Base-by-base conservation (phyloP, 345 rosid genomes). In the Eucalyptus decipiens region DNA sequence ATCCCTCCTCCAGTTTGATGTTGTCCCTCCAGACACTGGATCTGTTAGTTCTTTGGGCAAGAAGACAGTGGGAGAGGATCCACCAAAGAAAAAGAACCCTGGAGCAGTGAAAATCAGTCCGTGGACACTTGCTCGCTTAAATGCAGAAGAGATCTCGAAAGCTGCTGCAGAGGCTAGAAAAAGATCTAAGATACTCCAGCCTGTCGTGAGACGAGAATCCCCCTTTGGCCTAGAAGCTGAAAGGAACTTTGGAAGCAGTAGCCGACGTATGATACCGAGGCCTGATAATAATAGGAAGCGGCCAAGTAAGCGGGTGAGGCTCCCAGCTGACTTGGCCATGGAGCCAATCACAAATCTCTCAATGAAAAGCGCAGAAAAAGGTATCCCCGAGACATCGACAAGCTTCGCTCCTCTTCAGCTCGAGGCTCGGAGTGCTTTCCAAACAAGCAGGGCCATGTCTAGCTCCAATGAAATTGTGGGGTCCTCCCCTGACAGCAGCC, bases 101-200 rank as follows among this genome's bases (percentile, higher is more conserved):
- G 94, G 91, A 88, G 93, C 95, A 54, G 98, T 98, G 76, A 97
- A 95, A 94, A 97, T 98, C 87, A 96, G 99, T 90, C 99, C 99
- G 4, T 98, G 99, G 99, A 94, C 97, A 43, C 93, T 98, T 90
- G 99, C 99, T 11, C 93, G 98, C 15, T 92, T 98, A 89, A 97
- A 96, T 45, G 98, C 99, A 17, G 99, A 98, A 92, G 99, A 97
- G 89, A 96, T 98, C 50, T 94, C 99, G 13, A 97, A 92, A 92
- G 98, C 98, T 76, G 99, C 99, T 62, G 97, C 99, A 69, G 98
- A 96, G 92, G 99, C 99, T 76, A 95, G 98, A 89, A 96, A 95
- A 91, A 97, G 94, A 87, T 98, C 99, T 87, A 96, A 94, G 88
- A 95, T 96, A 93, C 93, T 98, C 40, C 98, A 94, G 90, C 99